Evolutionary conservation across 768 basidiomycete species (phyloP).

Genomic region (Hydnum rufescens): DNA sequence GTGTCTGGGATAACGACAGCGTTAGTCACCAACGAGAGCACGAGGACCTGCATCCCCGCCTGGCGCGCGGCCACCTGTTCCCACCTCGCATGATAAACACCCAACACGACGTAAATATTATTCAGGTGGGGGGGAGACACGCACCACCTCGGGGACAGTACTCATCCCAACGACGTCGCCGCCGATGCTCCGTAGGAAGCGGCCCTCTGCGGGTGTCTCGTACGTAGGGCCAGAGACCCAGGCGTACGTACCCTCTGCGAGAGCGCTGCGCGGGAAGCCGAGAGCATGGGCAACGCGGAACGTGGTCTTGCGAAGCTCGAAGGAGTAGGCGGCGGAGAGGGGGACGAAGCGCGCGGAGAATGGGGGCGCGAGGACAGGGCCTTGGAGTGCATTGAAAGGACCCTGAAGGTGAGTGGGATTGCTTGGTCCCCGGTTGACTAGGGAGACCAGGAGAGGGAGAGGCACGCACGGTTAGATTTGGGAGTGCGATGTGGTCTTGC

Average conservation of each 20-base stretch:
- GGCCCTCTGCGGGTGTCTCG: slow-evolving; percentile 73
- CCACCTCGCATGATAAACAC: neutral
- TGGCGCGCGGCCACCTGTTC: slow-evolving; percentile 34
- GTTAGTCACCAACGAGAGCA: slow-evolving; percentile 73
- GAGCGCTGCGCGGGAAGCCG: slow-evolving; percentile 28
- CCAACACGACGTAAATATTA: neutral
- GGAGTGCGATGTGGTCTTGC: slow-evolving; percentile 68
- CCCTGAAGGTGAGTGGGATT: slow-evolving; percentile 23
- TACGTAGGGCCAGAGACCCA: slow-evolving; percentile 87
- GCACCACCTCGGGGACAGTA: slow-evolving; percentile 71
- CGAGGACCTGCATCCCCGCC: slow-evolving; percentile 55
- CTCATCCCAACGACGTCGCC: slow-evolving; percentile 93
- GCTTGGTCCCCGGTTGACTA: neutral
- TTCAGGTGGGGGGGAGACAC: neutral
- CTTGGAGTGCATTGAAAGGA: slow-evolving; percentile 56
- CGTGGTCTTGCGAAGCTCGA: slow-evolving; percentile 42
- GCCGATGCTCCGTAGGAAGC: slow-evolving; percentile 50
- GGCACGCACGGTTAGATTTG: slow-evolving; percentile 29
- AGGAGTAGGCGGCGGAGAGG: slow-evolving; percentile 66
- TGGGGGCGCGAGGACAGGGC: slow-evolving; percentile 35
- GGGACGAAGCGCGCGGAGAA: slow-evolving; percentile 60
- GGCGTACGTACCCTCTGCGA: slow-evolving; percentile 71
- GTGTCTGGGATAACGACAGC: slow-evolving; percentile 51
- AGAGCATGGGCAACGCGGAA: slow-evolving; percentile 56
- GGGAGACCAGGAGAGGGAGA: neutral